These are phyloP conservation scores for Lizonia empirigonia DNA, from an alignment of 2,329 filamentous ascomycete species.

Conservation along the genomic window DNA sequence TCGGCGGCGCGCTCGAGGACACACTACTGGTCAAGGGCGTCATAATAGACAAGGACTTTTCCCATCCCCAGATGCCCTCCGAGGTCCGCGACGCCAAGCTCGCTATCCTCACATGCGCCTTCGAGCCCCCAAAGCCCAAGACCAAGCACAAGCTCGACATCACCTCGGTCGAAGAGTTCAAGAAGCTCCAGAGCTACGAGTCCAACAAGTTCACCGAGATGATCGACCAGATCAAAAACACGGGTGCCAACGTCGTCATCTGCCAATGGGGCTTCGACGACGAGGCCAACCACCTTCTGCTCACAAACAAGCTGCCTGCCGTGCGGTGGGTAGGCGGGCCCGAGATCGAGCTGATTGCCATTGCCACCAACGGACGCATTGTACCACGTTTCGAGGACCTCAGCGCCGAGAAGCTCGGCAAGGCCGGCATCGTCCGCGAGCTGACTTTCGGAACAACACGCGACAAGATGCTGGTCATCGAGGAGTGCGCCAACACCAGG, in stretches of 20 bases:
- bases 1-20: slow-evolving; percentile 91
- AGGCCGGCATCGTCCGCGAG: slow-evolving; percentile 86
- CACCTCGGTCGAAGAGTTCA: slow-evolving; percentile 95
- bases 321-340: slow-evolving; percentile 98
- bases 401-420: slow-evolving; percentile 86
- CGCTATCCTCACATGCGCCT: slow-evolving; percentile 95
- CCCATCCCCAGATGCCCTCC: slow-evolving; percentile 97
- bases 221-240: slow-evolving; percentile 98
- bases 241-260: slow-evolving; percentile 94
- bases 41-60: slow-evolving; percentile 99
- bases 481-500: slow-evolving; percentile 97
- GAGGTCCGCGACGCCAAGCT: slow-evolving; percentile 96
- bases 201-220: slow-evolving; percentile 96
- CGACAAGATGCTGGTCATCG: slow-evolving; percentile 99
- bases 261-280: slow-evolving; percentile 99
- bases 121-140: slow-evolving; percentile 99
- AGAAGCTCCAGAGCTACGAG: slow-evolving; percentile 95
- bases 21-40: slow-evolving; percentile 95
- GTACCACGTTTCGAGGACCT: slow-evolving; percentile 97
- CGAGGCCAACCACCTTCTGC: slow-evolving; percentile 94
- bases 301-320: slow-evolving; percentile 94
- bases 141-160: slow-evolving; percentile 99
- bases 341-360: slow-evolving; percentile 97
- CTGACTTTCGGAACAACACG: slow-evolving; percentile 97
- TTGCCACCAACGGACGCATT: slow-evolving; percentile 96